Percentiles rank a stretch among this genome's conserved stretches.
These are phyloP conservation scores for Podospora australis DNA, from an alignment of 495 filamentous ascomycete genomes.

Conservation along the genomic window DNA sequence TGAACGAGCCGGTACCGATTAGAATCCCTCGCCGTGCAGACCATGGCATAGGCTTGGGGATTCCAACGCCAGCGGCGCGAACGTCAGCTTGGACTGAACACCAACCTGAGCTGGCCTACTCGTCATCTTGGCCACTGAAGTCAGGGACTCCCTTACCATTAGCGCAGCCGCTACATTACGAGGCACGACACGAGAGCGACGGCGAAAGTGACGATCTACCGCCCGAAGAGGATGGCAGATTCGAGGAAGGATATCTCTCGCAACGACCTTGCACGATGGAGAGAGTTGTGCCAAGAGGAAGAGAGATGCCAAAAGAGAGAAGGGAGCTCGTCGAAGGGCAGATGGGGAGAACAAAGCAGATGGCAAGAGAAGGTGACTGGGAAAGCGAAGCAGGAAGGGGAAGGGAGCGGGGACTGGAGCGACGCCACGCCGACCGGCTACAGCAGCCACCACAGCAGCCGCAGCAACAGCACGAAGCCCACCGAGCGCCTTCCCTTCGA, in stretches of 20 bases:
- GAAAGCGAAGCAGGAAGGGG: not conserved
- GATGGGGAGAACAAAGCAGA: too few species aligned
- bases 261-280: not conserved
- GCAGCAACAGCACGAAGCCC: not conserved
- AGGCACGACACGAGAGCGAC: slow-evolving; percentile 1
- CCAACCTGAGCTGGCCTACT: slow-evolving; percentile 12
- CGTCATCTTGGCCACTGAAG: slow-evolving; percentile 21
- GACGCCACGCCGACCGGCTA: not conserved
- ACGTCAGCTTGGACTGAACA: slow-evolving; percentile 11
- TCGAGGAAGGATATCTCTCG: not conserved
- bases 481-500: not conserved
- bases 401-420: not conserved
- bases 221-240: slow-evolving; percentile 1
- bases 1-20: not conserved
- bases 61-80: slow-evolving; percentile 2
- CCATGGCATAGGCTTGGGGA: not conserved
- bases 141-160: not conserved
- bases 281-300: not conserved
- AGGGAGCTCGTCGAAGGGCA: too few species aligned
- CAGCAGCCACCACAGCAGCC: not conserved
- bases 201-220: slow-evolving; percentile 16
- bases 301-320: not conserved
- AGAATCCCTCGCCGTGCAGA: not conserved
- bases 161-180: not conserved
- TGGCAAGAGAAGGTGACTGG: not conserved